Conservation (phyloP, 768 basidiomycete genomes). For the Royoungia palumana region DNA sequence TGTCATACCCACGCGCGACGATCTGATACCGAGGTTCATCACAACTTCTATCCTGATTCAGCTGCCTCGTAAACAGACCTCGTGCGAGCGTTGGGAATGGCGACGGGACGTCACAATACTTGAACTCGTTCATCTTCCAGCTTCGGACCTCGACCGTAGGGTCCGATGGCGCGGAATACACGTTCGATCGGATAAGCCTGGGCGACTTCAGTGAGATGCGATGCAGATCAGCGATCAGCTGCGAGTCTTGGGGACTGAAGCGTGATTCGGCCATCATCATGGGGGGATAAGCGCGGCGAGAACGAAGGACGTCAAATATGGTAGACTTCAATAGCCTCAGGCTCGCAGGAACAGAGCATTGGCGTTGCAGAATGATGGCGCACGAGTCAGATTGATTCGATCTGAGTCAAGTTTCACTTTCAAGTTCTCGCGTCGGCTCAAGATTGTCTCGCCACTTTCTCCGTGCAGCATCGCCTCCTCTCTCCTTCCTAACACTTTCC, state of each 20-base stretch:
- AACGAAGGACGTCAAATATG: slow-evolving; percentile 3
- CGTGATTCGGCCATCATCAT: slow-evolving; percentile 22
- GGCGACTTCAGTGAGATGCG: slow-evolving; percentile 50
- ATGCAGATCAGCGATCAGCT: slow-evolving; percentile 55
- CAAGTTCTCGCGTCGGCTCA: too few species aligned
- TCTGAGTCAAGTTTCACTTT: too few species aligned
- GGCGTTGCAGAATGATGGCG: slow-evolving; percentile 12
- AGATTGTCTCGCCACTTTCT: too few species aligned
- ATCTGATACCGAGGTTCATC: slow-evolving; percentile 52
- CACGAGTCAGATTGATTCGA: too few species aligned
- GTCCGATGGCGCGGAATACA: slow-evolving; percentile 56
- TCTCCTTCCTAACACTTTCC: too few species aligned
- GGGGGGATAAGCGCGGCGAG: slow-evolving; percentile 1
- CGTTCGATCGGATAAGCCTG: slow-evolving; percentile 62
- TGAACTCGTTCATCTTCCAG: slow-evolving; percentile 99
- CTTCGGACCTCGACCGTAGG: slow-evolving; percentile 58
- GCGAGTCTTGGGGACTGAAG: slow-evolving; percentile 46
- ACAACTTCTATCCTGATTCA: slow-evolving; percentile 30
- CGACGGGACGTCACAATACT: slow-evolving; percentile 84
- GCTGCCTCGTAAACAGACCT: slow-evolving; percentile 75
- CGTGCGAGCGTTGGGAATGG: slow-evolving; percentile 95
- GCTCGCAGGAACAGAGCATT: slow-evolving; percentile 9
- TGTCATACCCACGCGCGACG: slow-evolving; percentile 91
- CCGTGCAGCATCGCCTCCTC: too few species aligned
- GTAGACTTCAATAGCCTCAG: not conserved